These are phyloP conservation scores for Coemansia sp. DNA, from an alignment of 371 early-diverging fungal genomes.

Conservation along the genomic window DNA sequence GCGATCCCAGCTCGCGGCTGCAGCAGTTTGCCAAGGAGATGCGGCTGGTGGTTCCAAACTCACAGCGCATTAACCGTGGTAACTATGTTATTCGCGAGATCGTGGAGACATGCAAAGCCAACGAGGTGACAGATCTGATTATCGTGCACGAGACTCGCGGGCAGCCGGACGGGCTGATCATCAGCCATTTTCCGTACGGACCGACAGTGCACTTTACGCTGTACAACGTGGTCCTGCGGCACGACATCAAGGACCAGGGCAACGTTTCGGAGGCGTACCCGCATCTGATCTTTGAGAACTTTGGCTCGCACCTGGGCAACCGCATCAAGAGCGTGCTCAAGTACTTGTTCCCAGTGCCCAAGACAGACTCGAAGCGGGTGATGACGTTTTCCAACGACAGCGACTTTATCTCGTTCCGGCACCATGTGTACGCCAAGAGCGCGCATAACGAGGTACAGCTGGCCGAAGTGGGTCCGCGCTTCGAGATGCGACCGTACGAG, in stretches of 20 bases:
- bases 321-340: constrained; percentile 86
- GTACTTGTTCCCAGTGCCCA: constrained; percentile 95
- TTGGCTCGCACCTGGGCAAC: constrained; percentile 82
- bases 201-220: constrained; percentile 97
- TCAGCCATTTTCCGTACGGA: constrained; percentile 98
- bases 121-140: constrained; percentile 95
- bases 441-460: constrained; percentile 85
- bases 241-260: constrained; percentile 94
- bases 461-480: constrained; percentile 97
- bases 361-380: constrained; percentile 91
- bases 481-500: constrained; percentile 95
- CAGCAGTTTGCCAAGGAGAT: constrained; percentile 98
- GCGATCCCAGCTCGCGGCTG: constrained; percentile 93
- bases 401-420: constrained; percentile 97
- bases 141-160: constrained; percentile 98
- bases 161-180: constrained; percentile 95
- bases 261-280: constrained; percentile 95
- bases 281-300: constrained; percentile 93
- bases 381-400: constrained; percentile 95
- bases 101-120: constrained; percentile 90
- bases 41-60: constrained; percentile 94
- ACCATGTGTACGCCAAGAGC: constrained; percentile 90
- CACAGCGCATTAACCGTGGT: constrained; percentile 97
- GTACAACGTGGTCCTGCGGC: constrained; percentile 95
- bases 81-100: constrained; percentile 94